Evolutionary conservation across 2,329 filamentous ascomycete genomes (phyloP).

Genomic region (Colletotrichum sp.): DNA sequence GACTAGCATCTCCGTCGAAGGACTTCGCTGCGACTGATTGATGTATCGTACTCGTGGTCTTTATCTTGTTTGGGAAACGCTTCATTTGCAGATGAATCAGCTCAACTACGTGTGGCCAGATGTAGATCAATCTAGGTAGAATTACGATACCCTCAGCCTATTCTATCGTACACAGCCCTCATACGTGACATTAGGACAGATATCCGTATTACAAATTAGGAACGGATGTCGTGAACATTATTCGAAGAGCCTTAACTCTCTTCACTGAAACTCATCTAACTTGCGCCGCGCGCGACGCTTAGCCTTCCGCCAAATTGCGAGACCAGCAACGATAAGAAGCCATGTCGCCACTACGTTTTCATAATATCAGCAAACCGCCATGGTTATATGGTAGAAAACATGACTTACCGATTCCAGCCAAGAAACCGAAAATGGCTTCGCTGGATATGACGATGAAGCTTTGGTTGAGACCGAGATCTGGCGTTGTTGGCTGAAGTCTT

Average conservation of each 20-base stretch:
- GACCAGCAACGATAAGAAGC: neutral
- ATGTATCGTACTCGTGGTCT: neutral
- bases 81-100: neutral
- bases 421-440: neutral
- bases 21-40: accelerated
- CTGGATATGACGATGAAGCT: neutral
- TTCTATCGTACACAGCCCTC: neutral
- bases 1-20: neutral
- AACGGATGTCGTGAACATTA: neutral
- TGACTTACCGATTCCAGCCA: neutral
- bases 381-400: neutral
- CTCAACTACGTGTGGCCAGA: neutral
- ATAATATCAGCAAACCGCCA: neutral
- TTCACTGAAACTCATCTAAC: neutral
- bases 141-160: neutral
- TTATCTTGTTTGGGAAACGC: neutral
- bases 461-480: neutral
- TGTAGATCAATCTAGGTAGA: neutral
- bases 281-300: neutral
- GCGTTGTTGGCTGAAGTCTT: neutral
- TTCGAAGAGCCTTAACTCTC: neutral
- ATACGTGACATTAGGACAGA: neutral
- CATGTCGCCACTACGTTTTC: neutral
- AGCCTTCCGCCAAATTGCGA: neutral
- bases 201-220: neutral